Evolutionary conservation across 2,329 filamentous ascomycete genomes (phyloP).

Genomic region (Cercospora sesami): DNA sequence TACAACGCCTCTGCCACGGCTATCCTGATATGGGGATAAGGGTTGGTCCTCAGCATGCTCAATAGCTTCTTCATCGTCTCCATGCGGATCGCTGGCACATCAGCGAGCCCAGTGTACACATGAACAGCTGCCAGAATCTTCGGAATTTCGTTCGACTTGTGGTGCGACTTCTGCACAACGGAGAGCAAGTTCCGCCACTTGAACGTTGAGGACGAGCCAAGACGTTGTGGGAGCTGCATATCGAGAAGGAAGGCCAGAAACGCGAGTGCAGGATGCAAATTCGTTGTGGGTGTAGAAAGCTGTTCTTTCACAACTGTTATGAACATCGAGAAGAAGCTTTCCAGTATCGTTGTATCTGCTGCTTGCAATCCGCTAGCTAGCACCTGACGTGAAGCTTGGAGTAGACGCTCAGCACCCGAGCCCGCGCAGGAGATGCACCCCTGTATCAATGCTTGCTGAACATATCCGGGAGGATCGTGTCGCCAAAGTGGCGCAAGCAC

Average conservation of each 20-base stretch:
- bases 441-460: constrained; percentile 56
- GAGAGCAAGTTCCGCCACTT: constrained; percentile 68
- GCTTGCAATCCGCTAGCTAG: constrained; percentile 51
- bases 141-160: constrained; percentile 77
- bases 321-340: constrained; percentile 28
- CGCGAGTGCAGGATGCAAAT: constrained; percentile 65
- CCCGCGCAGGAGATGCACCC: constrained; percentile 73
- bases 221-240: constrained; percentile 45
- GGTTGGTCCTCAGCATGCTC: constrained; percentile 70
- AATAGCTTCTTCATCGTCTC: constrained; percentile 68
- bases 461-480: constrained; percentile 26
- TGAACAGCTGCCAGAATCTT: constrained; percentile 79
- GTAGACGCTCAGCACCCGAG: constrained; percentile 72
- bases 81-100: constrained; percentile 51
- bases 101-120: constrained; percentile 71
- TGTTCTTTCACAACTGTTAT: constrained; percentile 28
- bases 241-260: constrained; percentile 69
- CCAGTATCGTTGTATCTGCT: constrained; percentile 9
- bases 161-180: constrained; percentile 73
- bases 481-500: constrained; percentile 24
- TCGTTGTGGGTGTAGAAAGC: constrained; percentile 17
- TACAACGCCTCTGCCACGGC: constrained; percentile 46
- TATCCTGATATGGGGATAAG: constrained; percentile 70
- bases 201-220: constrained; percentile 47
- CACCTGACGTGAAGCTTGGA: constrained; percentile 67